Percentiles rank a stretch among this genome's conserved stretches.
Evolutionary conservation across 495 filamentous ascomycete genomes (phyloP).

Genomic region (Aspergillus steynii): DNA sequence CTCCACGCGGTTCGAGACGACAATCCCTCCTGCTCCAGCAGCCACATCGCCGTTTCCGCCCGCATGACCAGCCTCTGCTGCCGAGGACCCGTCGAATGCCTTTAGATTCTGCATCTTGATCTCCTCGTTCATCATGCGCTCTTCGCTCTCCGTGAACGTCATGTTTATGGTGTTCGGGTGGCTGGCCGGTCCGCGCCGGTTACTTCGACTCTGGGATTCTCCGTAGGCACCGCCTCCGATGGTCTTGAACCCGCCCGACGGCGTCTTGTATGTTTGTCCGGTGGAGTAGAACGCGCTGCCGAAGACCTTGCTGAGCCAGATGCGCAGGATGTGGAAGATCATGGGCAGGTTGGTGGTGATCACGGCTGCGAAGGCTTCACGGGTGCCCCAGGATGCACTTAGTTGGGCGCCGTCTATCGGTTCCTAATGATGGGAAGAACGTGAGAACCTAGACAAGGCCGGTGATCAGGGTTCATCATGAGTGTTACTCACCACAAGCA

Average conservation of each 20-base stretch:
- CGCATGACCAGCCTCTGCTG: not conserved
- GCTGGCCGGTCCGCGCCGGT: constrained; percentile 37
- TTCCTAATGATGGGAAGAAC: constrained; percentile 25
- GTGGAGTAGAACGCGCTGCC: constrained; percentile 32
- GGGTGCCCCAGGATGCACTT: constrained; percentile 50
- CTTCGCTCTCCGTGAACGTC: constrained; percentile 52
- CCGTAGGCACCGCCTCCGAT: constrained; percentile 25
- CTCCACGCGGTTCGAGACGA: constrained; percentile 33
- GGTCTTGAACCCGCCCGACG: constrained; percentile 19
- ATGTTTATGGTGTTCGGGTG: constrained; percentile 48
- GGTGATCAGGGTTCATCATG: not conserved
- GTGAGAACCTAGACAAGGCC: not conserved
- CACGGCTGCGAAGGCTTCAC: constrained; percentile 54
- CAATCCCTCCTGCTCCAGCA: constrained; percentile 15
- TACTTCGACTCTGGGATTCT: constrained; percentile 36
- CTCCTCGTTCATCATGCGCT: constrained; percentile 40
- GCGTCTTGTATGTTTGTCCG: constrained; percentile 25
- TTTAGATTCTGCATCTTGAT: constrained; percentile 40
- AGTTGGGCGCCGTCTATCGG: constrained; percentile 47
- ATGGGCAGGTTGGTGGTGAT: constrained; percentile 54
- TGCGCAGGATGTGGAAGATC: constrained; percentile 50
- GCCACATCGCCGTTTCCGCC: not conserved
- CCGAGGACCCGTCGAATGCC: constrained; percentile 6
- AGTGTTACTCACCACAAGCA: constrained; percentile 37
- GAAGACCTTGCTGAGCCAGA: constrained; percentile 41